Evolutionary conservation across 495 filamentous ascomycete genomes (phyloP).

Genomic region (Xylaria intraflava): DNA sequence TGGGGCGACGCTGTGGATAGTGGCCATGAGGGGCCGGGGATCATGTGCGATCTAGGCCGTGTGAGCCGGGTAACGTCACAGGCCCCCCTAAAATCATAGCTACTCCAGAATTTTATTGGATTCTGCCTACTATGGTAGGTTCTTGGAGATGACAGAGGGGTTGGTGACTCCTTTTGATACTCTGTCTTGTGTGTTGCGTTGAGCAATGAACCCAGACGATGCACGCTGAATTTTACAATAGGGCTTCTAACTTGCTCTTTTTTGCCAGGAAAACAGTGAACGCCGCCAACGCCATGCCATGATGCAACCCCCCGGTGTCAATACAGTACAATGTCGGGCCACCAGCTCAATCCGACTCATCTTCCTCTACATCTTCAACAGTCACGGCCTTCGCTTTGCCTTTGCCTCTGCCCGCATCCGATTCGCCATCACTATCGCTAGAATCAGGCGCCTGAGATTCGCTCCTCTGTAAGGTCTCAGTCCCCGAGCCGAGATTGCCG

Average conservation of each 20-base stretch:
- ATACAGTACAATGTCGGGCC: slow-evolving; percentile 5
- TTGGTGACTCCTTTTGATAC: not conserved
- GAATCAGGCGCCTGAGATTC: slow-evolving; percentile 4
- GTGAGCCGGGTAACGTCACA: too few relatives aligned
- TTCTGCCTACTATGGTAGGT: too few relatives aligned
- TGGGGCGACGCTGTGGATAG: too few relatives aligned
- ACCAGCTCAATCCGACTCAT: slow-evolving; percentile 20
- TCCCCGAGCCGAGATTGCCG: slow-evolving; percentile 9
- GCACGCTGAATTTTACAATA: not conserved
- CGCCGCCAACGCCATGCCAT: slow-evolving; percentile 30
- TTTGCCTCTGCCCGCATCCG: slow-evolving; percentile 18
- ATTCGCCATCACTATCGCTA: slow-evolving; percentile 13
- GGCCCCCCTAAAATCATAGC: too few relatives aligned
- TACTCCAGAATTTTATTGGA: too few relatives aligned
- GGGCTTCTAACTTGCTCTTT: not conserved
- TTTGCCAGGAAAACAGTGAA: slow-evolving; percentile 7
- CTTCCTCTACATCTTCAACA: slow-evolving; percentile 34
- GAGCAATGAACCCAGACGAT: slow-evolving; percentile 7
- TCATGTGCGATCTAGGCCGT: too few relatives aligned
- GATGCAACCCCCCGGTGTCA: slow-evolving; percentile 19
- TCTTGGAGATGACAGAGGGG: not conserved
- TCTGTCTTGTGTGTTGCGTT: not conserved
- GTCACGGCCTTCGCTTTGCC: slow-evolving; percentile 34
- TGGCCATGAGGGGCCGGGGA: too few relatives aligned
- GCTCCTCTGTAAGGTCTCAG: slow-evolving; percentile 4